Percentiles rank a stretch among this genome's conserved stretches.
These are phyloP conservation scores for Malassezia cuniculi DNA, from an alignment of 1,284 basidiomycete genomes.

Conservation along the genomic window DNA sequence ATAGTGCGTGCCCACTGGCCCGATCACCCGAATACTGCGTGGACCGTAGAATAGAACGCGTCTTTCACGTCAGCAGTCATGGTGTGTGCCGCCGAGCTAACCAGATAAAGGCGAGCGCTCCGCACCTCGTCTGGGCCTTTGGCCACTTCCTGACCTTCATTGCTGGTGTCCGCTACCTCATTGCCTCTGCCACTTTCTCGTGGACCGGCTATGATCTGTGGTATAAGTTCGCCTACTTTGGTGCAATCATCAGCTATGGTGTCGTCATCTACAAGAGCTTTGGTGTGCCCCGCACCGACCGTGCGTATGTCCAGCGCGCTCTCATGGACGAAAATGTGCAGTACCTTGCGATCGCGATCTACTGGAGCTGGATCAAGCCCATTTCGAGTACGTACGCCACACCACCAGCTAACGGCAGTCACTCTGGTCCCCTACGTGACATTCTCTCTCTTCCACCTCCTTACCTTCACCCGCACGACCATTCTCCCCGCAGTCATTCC, in stretches of 20 bases:
- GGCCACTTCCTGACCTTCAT: conserved; percentile 44
- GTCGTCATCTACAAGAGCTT: conserved; percentile 45
- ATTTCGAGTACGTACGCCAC: conserved; percentile 28
- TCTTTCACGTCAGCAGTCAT: neutral
- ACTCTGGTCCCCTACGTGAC: conserved; percentile 43
- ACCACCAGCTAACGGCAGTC: conserved; percentile 14
- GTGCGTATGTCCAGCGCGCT: conserved; percentile 42
- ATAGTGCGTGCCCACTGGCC: too few species aligned
- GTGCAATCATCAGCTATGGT: conserved; percentile 44
- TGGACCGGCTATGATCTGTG: conserved; percentile 29
- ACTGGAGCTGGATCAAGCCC: conserved; percentile 45
- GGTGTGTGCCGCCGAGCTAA: neutral
- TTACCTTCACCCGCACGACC: conserved; percentile 36
- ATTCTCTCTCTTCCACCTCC: conserved; percentile 45
- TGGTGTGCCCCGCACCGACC: conserved; percentile 40
- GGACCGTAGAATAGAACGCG: too few species aligned
- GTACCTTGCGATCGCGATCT: conserved; percentile 42
- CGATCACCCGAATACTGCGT: too few species aligned
- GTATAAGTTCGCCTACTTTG: conserved; percentile 39
- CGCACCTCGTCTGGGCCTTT: conserved; percentile 44
- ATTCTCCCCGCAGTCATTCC: conserved; percentile 31
- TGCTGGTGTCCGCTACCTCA: conserved; percentile 36
- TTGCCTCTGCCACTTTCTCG: conserved; percentile 24
- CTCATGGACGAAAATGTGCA: conserved; percentile 46
- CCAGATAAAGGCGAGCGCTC: conserved; percentile 21